Evolutionary conservation across 805 yeast species (phyloP), one percentile per base, ranked within the genome.

Genomic region (Kazachstania viticola): DNA sequence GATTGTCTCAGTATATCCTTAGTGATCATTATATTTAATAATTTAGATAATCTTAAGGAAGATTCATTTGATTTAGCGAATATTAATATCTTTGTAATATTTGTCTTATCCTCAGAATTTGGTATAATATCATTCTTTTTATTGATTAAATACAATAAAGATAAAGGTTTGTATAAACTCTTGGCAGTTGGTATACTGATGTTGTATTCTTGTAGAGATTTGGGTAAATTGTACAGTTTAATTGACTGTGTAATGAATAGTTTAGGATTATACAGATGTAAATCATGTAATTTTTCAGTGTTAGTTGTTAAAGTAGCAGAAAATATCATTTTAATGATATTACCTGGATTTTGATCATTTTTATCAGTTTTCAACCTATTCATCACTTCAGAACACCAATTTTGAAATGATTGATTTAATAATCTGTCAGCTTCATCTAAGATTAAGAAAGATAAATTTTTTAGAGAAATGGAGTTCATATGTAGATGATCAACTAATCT

Each of bases 261-360:
- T 46, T 77, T 67, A n/a, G 93, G 96, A 42, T 65, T 67, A 36
- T 63, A 62, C 39, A 91, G 70, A 31, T 77, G 72, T 36, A 91
- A 64, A 28, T 73, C 69, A 7, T 88, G 69, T 34, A 91, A 61
- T 49, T 81, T 83, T 18, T 91, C 94, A 0, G 96, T 82, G 52
- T 87, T 94, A 2, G 95, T 78, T 3, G 96, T 84, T 32, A 91
- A 67, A 1, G 99, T 91, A 6, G 99, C 98, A 30, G 93, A 78
- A 49, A 91, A 84, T 3, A 91, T 67, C 53, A 88, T 65, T 44
- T 87, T 71, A 60, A 61, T 78, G 49, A 57, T 75, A 55, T 49
- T 49, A 24, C 53, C 57, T 11, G 58, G 47, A 44, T 41, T 21
- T 36, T 40, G 34, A 38, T 54, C 43, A 5, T 26, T 11, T 15